Evolutionary conservation across 139 green algal species (phyloP), one percentile per base, ranked within the genome.

Genomic region (Tetradesmus lagerheimii): DNA sequence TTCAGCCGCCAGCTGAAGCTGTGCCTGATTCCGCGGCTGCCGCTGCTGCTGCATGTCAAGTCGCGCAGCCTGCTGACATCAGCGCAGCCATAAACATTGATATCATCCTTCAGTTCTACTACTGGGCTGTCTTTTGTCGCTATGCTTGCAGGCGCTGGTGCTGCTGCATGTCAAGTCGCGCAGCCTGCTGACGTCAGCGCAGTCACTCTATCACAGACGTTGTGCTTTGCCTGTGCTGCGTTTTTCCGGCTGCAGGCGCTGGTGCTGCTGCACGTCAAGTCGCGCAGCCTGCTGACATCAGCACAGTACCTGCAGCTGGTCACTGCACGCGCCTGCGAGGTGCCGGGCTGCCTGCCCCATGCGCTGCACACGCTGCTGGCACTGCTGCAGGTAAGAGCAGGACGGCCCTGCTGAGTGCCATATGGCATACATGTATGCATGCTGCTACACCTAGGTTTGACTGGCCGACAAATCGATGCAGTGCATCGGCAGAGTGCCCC

Each of bases 291-390:
- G 29, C 27, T 91, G 50, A 35, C 39, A 1, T 66, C 35, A 31
- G 87, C 87, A n/a, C 87, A 91, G 78, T 85, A 91, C 62, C 39
- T 91, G 37, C 87, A 91, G 78, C 78, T 91, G 25, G 1, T 81
- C 23, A 86, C 62, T 6, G 79, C 57, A 0, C 57, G 79, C 14
- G 87, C 87, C 43, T 91, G 87, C 71, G 78, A 78, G 25, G 62
- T 18, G 25, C 87, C 87, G 0, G 29, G 35, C 87, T 85, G 76
- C 78, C 37, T 86, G 57, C 64, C 87, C 4, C 37, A 75, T 25
- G 78, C 79, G 1, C 31, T 81, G 35, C 27, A 87, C 29, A 41
- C 62, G 39, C 87, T 91, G 77, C 77, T 91, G 25, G 82, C 87
- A 34, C 83, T 88, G 34, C 31, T 87, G 57, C 35, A 50, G 82